phyloP scores from a whole-genome alignment of 2,329 filamentous ascomycete genomes.

The Gremmenia infestans region DNA sequence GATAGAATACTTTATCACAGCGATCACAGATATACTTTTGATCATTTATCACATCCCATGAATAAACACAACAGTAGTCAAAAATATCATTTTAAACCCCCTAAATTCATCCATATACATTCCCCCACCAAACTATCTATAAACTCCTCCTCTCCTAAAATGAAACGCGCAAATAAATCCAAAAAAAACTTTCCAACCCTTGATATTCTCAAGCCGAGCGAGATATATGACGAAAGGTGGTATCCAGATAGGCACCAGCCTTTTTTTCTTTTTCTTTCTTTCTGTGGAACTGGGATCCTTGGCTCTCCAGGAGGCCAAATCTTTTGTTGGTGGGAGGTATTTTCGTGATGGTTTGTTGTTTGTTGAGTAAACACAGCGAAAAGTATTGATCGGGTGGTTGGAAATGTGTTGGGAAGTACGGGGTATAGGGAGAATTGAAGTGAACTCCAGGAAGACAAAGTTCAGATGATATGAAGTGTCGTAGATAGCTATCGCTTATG shows the following conservation, averaged over 20 bases:
- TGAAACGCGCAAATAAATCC: too few species aligned
- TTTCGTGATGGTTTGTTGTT: too few species aligned
- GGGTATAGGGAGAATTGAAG: not conserved
- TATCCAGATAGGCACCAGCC: not conserved
- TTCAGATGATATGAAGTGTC: not conserved
- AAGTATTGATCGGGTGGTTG: not conserved
- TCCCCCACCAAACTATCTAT: too few species aligned
- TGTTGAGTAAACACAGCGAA: not conserved
- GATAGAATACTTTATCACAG: too few species aligned
- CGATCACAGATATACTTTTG: too few species aligned
- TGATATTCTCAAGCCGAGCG: not conserved
- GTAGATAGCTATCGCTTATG: not conserved
- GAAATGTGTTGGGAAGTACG: not conserved
- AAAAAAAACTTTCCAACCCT: not conserved
- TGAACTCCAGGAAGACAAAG: too few species aligned
- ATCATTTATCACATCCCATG: too few species aligned
- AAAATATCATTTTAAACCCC: too few species aligned
- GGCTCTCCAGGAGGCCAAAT: constrained; percentile 8
- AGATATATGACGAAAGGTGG: not conserved
- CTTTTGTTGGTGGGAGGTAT: too few species aligned
- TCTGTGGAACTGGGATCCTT: not conserved
- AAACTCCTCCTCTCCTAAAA: too few species aligned
- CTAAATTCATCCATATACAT: too few species aligned
- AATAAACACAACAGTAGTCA: too few species aligned
- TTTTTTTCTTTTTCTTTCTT: not conserved